These are phyloP conservation scores for Chaetomium tenue DNA, from an alignment of 495 filamentous ascomycete genomes.

Conservation along the genomic window DNA sequence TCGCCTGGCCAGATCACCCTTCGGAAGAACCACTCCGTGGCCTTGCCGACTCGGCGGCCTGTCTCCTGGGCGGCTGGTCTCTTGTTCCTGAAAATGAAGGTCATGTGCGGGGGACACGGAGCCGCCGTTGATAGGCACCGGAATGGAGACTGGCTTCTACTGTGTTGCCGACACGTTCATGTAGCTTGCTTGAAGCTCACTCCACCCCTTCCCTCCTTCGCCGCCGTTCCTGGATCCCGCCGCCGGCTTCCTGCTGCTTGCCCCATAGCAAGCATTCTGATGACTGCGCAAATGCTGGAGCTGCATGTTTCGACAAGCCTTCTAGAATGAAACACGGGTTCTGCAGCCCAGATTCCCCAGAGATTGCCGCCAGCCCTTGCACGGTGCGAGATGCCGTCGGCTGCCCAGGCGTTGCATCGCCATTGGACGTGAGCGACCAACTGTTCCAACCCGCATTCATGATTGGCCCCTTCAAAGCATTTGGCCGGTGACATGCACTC, in stretches of 20 bases:
- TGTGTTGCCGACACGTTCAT: slow-evolving; percentile 12
- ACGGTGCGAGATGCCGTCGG: slow-evolving; percentile 26
- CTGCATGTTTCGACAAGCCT: slow-evolving; percentile 29
- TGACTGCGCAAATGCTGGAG: slow-evolving; percentile 24
- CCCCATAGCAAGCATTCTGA: slow-evolving; percentile 20
- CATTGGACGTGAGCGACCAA: slow-evolving; percentile 27
- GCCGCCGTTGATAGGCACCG: neutral
- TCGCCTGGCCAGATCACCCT: slow-evolving; percentile 21
- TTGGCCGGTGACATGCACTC: slow-evolving; percentile 27
- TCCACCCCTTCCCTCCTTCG: neutral
- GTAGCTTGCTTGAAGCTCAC: slow-evolving; percentile 7
- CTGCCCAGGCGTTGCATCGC: slow-evolving; percentile 18
- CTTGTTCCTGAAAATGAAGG: neutral
- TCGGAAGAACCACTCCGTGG: slow-evolving; percentile 12
- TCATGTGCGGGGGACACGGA: slow-evolving; percentile 1
- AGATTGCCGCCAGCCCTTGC: slow-evolving; percentile 21
- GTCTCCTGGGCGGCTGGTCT: neutral
- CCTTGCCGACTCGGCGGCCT: slow-evolving; percentile 14
- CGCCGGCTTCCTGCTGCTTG: slow-evolving; percentile 21
- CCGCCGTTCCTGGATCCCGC: neutral
- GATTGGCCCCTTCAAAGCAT: slow-evolving; percentile 28
- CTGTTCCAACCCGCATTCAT: slow-evolving; percentile 21
- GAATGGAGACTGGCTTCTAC: neutral
- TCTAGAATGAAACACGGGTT: slow-evolving; percentile 37
- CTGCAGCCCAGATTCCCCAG: slow-evolving; percentile 20